Evolutionary conservation across 2,329 filamentous ascomycete genomes (phyloP).

Genomic region (Verticillium nonalfalfae): DNA sequence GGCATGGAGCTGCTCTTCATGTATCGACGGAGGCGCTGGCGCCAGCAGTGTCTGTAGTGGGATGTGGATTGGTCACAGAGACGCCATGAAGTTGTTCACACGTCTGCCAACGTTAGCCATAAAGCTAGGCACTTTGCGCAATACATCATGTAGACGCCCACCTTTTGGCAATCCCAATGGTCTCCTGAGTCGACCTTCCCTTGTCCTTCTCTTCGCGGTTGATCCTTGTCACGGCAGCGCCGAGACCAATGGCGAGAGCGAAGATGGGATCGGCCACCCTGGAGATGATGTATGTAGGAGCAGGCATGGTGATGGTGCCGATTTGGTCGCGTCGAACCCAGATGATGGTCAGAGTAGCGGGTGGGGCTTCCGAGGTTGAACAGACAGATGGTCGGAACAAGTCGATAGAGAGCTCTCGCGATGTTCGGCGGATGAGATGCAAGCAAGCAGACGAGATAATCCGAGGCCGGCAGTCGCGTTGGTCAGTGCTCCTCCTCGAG

Average conservation of each 20-base stretch:
- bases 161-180: slow-evolving; percentile 39
- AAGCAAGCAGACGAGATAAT: neutral
- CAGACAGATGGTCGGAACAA: neutral
- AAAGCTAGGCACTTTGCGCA: too few relatives aligned
- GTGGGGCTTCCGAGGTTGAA: neutral
- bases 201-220: slow-evolving; percentile 55
- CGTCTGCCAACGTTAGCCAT: slow-evolving; percentile 9
- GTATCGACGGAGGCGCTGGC: neutral
- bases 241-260: slow-evolving; percentile 48
- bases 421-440: neutral
- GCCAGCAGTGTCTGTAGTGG: neutral
- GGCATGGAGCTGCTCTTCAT: neutral
- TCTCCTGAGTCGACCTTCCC: slow-evolving; percentile 45
- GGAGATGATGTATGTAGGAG: slow-evolving; percentile 55
- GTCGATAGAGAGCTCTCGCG: neutral
- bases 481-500: neutral
- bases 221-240: slow-evolving; percentile 49
- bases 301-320: slow-evolving; percentile 32
- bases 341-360: neutral
- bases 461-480: neutral
- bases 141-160: slow-evolving; percentile 13
- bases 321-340: neutral
- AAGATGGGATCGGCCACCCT: slow-evolving; percentile 52
- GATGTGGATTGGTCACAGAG: neutral
- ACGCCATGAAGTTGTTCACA: slow-evolving; percentile 7